Conservation (phyloP, 495 filamentous ascomycete species). For the Hyaloscypha hepaticicola region DNA sequence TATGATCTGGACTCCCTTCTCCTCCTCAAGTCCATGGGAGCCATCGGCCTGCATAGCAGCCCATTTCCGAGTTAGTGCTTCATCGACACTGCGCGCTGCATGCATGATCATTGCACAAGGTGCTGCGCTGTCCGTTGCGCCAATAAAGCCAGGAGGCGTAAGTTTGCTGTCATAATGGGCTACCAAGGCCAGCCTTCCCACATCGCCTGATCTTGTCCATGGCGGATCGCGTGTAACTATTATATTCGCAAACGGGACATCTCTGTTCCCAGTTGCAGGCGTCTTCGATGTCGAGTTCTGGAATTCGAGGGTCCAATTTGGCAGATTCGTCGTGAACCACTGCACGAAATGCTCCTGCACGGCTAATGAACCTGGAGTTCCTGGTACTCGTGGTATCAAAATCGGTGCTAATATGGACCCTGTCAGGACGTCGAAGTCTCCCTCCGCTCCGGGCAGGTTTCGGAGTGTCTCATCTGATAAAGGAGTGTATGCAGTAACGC, state of each 20-base stretch:
- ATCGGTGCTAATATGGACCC: slow-evolving; percentile 83
- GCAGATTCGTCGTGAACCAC: slow-evolving; percentile 73
- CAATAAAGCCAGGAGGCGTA: slow-evolving; percentile 83
- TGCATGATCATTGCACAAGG: slow-evolving; percentile 93
- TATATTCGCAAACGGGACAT: slow-evolving; percentile 83
- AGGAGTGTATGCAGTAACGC: slow-evolving; percentile 61
- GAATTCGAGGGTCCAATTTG: slow-evolving; percentile 74
- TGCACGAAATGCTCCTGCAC: slow-evolving; percentile 80
- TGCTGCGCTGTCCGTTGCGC: slow-evolving; percentile 88
- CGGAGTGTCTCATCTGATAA: slow-evolving; percentile 71
- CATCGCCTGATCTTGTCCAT: slow-evolving; percentile 67
- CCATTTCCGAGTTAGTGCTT: slow-evolving; percentile 79
- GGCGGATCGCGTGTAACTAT: slow-evolving; percentile 90
- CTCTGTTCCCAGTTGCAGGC: slow-evolving; percentile 62
- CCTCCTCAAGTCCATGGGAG: slow-evolving; percentile 56
- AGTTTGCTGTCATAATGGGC: slow-evolving; percentile 94
- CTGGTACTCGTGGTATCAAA: slow-evolving; percentile 85
- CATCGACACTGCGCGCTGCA: slow-evolving; percentile 75
- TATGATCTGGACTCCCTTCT: slow-evolving; percentile 83
- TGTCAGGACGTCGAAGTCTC: slow-evolving; percentile 77
- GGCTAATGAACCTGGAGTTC: slow-evolving; percentile 69
- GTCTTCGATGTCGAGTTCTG: slow-evolving; percentile 87
- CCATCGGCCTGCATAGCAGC: slow-evolving; percentile 62
- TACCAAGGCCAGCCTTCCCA: slow-evolving; percentile 78
- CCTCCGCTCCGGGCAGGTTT: slow-evolving; percentile 62